Evolutionary conservation across 139 green algal species (phyloP).

Genomic region (Diplosphaera chodatii): DNA sequence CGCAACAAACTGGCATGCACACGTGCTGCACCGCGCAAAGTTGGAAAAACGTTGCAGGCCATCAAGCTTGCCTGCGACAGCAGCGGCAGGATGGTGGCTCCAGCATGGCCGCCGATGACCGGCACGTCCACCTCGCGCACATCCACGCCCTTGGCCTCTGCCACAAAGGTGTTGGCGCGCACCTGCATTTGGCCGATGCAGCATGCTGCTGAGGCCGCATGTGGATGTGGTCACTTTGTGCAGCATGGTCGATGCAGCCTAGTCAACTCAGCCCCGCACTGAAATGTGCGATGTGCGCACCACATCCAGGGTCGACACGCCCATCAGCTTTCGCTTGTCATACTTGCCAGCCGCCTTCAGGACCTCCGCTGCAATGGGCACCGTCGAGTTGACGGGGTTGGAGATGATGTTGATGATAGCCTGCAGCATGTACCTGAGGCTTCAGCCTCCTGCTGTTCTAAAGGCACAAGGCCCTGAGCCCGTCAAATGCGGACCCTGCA

Average conservation of each 20-base stretch:
- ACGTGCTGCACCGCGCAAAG: too few relatives aligned
- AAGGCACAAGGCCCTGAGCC: too few relatives aligned
- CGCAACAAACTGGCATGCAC: too few relatives aligned
- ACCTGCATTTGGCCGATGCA: neutral
- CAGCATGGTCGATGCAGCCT: too few relatives aligned
- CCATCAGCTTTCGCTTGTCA: constrained; percentile 50
- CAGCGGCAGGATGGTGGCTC: constrained; percentile 96
- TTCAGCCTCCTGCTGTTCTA: too few relatives aligned
- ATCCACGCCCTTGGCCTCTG: constrained; percentile 55
- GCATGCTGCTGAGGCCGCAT: too few relatives aligned
- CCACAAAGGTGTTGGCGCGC: constrained; percentile 64
- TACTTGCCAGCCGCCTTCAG: constrained; percentile 78
- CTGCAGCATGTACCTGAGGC: constrained; percentile 9
- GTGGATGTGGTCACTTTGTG: too few relatives aligned
- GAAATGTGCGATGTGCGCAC: constrained; percentile 33
- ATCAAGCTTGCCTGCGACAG: constrained; percentile 82
- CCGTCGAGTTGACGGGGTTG: constrained; percentile 98
- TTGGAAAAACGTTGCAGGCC: too few relatives aligned
- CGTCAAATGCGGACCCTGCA: too few relatives aligned
- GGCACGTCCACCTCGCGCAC: constrained; percentile 82
- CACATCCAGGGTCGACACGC: constrained; percentile 83
- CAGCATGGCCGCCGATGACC: constrained; percentile 95
- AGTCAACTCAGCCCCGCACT: too few relatives aligned
- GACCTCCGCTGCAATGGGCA: constrained; percentile 93
- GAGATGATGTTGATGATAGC: constrained; percentile 81